Evolutionary conservation across 345 rosid species (phyloP).

Genomic region (Eucalyptus cladocalyx): DNA sequence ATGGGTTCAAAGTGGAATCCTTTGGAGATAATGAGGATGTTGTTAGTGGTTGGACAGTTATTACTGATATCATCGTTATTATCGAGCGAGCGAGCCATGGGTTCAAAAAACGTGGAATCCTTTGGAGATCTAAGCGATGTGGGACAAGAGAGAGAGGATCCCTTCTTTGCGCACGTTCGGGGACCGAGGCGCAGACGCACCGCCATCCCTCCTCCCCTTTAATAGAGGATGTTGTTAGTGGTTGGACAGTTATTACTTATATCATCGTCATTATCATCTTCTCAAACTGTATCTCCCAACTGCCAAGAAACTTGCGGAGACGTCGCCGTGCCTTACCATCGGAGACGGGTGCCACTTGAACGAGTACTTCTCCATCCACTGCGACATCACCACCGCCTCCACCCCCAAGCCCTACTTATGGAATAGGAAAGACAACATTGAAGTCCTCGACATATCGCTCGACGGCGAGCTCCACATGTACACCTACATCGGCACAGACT

Average conservation of each 20-base stretch:
- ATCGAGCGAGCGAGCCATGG: no score
- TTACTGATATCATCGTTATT: neutral
- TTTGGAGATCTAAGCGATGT: no score
- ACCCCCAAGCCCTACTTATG: neutral
- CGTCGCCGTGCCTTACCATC: neutral
- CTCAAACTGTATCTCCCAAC: neutral
- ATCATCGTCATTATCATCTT: neutral
- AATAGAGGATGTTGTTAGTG: neutral
- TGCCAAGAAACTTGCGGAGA: neutral
- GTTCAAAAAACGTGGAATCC: no score
- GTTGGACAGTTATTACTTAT: neutral
- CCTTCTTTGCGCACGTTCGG: no score
- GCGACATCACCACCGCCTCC: neutral
- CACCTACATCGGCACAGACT: rapidly evolving
- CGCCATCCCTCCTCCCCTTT: no score
- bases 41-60: neutral
- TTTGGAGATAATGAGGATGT: neutral
- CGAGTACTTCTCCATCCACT: neutral
- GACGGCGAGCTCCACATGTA: neutral
- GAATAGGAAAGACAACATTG: no score
- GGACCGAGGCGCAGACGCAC: no score
- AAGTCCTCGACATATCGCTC: no score
- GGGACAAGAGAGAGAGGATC: no score
- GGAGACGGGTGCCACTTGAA: neutral
- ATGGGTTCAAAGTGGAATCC: neutral